Evolutionary conservation across 208 protist species (phyloP), one percentile per base, ranked within the genome.

Genomic region (Acanthamoeba healyi): DNA sequence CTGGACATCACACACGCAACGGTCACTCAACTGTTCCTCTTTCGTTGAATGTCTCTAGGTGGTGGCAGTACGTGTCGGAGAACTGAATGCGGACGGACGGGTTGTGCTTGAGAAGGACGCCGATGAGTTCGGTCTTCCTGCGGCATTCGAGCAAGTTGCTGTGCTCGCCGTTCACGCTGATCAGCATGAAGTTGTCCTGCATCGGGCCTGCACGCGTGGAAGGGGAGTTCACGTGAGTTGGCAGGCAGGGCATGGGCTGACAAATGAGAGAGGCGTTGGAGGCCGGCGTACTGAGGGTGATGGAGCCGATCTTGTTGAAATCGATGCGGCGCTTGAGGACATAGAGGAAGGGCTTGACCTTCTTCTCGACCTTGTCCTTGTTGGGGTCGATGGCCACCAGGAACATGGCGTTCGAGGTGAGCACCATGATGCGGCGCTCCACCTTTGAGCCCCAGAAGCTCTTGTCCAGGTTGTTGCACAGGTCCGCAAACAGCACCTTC

Each of bases 201-300:
- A 91, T 15, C 38, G 84, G 56, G 38, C 77, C 77, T 86, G 49
- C 22, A 4, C 17, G 54, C 2, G 4, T 5, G 54, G 15, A 61
- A 15, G 54, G 10, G 5, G 54, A 54, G 49, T 15, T 54, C n/a
- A n/a, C n/a, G n/a, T n/a, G n/a, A n/a, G n/a, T n/a, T n/a, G n/a
- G n/a, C n/a, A n/a, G n/a, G n/a, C n/a, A n/a, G n/a, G n/a, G n/a
- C n/a, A n/a, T n/a, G n/a, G n/a, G n/a, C n/a, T n/a, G n/a, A n/a
- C n/a, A n/a, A n/a, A n/a, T n/a, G n/a, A n/a, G n/a, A n/a, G n/a
- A n/a, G n/a, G n/a, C n/a, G n/a, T n/a, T n/a, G n/a, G n/a, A n/a
- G n/a, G n/a, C n/a, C n/a, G n/a, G 72, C 34, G 44, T 86, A 86
- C 84, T 91, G 34, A 91, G 84, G 42, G 54, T 91, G 84, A 91